Evolutionary conservation across 345 rosid genomes (phyloP), one percentile per base, ranked within the genome.

Genomic region (Camelina hispida): DNA sequence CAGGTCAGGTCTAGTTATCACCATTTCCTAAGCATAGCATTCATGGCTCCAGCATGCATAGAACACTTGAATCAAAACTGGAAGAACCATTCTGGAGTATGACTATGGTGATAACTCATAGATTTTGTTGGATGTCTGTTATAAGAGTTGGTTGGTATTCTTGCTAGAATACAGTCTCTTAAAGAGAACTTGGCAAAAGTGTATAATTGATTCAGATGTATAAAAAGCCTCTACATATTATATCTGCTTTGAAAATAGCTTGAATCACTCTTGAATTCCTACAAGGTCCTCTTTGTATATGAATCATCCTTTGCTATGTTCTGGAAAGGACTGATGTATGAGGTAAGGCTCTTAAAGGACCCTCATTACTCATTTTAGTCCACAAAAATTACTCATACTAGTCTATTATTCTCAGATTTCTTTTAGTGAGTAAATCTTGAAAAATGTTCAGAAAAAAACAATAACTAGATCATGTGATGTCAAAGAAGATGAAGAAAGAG

Each of bases 1-100:
- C 68, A 69, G 70, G 80, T 62, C 80, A 62, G 65, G 46, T 68
- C 44, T 69, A 30, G 59, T 52, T 61, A 68, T 61, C 64, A 53
- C 60, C 79, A 60, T 51, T 40, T 48, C 56, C 50, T 32, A 38
- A 15, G 57, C 70, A 28, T 59, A 48, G 43, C 61, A 56, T 65
- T 35, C 3, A 52, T 62, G 51, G 69, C 52, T 72, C 54, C 23
- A 50, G 14, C 25, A 71, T 50, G 60, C 78, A 16, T 66, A 35
- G 52, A 38, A 28, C 72, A 66, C 54, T 25, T 58, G 37, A 14
- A 59, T 18, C 61, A 67, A 59, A 53, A 44, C 43, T 8, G 42
- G 53, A 60, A 51, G 44, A 67, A 50, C 46, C 54, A 50, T 48
- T 16, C 16, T 35, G 46, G 61, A 38, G 28, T 56, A 56, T 66